phyloP scores from a whole-genome alignment of 768 basidiomycete species.

The Cyathus striatus region DNA sequence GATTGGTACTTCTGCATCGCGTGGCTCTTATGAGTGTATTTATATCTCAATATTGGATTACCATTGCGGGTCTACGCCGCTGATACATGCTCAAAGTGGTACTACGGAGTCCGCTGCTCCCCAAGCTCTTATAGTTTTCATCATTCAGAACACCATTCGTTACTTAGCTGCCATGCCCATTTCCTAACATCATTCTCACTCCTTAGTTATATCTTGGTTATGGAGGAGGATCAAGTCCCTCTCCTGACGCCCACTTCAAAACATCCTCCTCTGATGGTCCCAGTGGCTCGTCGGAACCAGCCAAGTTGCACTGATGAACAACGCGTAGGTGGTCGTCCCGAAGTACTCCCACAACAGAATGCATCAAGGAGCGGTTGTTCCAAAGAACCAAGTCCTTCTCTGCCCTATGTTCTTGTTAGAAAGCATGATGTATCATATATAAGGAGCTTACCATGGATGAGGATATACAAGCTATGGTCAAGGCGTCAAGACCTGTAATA shows the following conservation, averaged over 20 bases:
- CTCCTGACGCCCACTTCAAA: conserved; percentile 4
- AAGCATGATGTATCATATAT: background rate
- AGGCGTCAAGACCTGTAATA: background rate
- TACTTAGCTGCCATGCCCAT: no score
- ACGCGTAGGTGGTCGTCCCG: conserved; percentile 8
- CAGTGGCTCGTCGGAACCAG: conserved; percentile 7
- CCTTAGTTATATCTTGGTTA: no score
- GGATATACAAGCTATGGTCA: conserved; percentile 8
- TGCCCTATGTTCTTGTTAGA: conserved; percentile 2
- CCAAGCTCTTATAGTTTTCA: no score
- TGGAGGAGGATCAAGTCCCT: no score
- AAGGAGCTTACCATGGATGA: conserved; percentile 8
- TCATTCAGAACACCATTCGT: no score
- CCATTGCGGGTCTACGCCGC: no score
- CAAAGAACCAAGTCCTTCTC: conserved; percentile 12
- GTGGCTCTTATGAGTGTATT: no score
- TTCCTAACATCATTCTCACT: no score
- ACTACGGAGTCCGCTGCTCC: no score
- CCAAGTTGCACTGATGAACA: conserved; percentile 13
- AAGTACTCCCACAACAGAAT: conserved; percentile 11
- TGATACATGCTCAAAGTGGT: no score
- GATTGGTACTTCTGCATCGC: no score
- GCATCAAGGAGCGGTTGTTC: conserved; percentile 11
- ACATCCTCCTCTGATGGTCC: conserved; percentile 9
- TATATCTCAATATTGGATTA: no score